A percentile compares a stretch with the other conserved stretches of the same genome.
Evolutionary conservation across 306 rosid genomes (phyloP).

Genomic region (Mucuna pruriens): DNA sequence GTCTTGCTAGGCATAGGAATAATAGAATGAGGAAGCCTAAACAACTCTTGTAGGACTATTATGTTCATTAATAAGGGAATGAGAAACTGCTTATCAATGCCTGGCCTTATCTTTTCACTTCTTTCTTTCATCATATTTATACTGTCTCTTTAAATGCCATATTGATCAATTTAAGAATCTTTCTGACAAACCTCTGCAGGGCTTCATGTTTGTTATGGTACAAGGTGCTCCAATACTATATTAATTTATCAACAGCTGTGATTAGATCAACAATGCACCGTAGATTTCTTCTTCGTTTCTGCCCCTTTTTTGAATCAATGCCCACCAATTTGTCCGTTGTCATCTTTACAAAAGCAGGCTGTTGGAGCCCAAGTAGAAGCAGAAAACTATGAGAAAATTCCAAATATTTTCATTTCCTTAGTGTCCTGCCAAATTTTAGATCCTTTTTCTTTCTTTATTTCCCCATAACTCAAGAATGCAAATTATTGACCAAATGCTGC

Average conservation of each 20-base stretch:
- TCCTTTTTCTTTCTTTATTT: constrained; percentile 51
- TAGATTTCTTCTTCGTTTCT: constrained; percentile 31
- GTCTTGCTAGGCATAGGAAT: not conserved
- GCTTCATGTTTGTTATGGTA: not conserved
- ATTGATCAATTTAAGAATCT: constrained; percentile 12
- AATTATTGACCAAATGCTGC: constrained; percentile 62
- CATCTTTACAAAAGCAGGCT: constrained; percentile 31
- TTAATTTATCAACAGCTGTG: constrained; percentile 32
- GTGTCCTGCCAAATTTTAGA: too few species aligned
- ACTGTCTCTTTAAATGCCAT: not conserved
- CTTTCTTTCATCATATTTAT: not conserved
- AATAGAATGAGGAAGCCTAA: not conserved
- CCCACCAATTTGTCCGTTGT: constrained; percentile 32
- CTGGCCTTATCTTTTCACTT: not conserved
- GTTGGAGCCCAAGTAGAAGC: constrained; percentile 53
- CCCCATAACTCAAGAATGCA: constrained; percentile 44
- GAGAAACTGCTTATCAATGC: not conserved
- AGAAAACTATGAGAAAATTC: too few species aligned
- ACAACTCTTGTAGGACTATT: not conserved
- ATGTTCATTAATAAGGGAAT: not conserved
- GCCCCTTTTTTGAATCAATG: constrained; percentile 32
- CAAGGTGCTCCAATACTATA: not conserved
- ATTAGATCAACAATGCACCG: constrained; percentile 39
- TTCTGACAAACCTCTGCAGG: constrained; percentile 33
- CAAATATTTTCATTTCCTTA: too few species aligned